Conservation (phyloP, 805 yeast genomes). For the Saccharomyces jurei region DNA sequence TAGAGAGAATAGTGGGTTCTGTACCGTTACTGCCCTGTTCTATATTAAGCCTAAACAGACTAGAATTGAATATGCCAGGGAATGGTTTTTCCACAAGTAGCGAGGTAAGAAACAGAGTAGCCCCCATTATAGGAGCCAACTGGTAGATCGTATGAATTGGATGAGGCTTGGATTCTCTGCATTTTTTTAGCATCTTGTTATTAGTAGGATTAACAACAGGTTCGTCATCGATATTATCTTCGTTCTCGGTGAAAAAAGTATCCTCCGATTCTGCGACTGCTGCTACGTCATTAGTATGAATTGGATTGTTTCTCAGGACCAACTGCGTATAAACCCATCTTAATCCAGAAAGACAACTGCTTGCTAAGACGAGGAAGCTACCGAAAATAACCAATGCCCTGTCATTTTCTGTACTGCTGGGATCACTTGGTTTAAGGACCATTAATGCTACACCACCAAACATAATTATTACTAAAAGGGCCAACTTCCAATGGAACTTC, state of each 20-base stretch:
- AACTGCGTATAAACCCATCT: constrained; percentile 95
- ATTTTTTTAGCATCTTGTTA: neutral
- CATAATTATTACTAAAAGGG: constrained; percentile 69
- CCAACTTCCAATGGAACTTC: constrained; percentile 56
- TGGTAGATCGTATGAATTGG: constrained; percentile 80
- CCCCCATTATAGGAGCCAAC: constrained; percentile 77
- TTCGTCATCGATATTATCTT: constrained; percentile 2
- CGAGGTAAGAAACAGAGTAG: constrained; percentile 55
- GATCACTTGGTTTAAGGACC: constrained; percentile 48
- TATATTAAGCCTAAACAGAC: constrained; percentile 15
- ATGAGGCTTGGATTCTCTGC: constrained; percentile 35
- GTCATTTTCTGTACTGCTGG: constrained; percentile 11
- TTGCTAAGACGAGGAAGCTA: constrained; percentile 61
- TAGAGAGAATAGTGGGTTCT: constrained; percentile 24
- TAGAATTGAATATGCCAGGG: constrained; percentile 19
- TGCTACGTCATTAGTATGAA: neutral
- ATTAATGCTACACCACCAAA: constrained; percentile 78
- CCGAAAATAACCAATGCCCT: constrained; percentile 40
- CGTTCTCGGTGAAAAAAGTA: neutral
- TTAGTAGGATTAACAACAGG: neutral
- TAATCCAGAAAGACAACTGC: constrained; percentile 78
- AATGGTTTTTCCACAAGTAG: constrained; percentile 55
- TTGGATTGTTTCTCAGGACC: constrained; percentile 51
- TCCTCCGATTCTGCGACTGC: neutral
- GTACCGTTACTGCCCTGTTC: constrained; percentile 4